Percentiles rank a stretch among this genome's conserved stretches.
Evolutionary conservation across 1,284 basidiomycete genomes (phyloP).

Genomic region (Cryptococcus jaspeensis): DNA sequence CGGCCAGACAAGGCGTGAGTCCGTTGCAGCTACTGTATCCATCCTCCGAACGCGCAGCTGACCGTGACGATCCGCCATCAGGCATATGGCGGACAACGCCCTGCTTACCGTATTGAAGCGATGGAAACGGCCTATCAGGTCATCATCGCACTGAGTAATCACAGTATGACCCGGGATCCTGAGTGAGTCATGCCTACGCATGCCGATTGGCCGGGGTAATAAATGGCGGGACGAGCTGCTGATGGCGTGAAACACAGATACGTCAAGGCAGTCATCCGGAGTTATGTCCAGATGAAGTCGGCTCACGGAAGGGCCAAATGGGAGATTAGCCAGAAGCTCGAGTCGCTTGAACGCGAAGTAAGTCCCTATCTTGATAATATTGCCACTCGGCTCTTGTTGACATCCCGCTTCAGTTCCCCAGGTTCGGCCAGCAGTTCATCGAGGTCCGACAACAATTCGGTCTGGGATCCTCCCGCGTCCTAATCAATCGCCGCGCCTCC

Average conservation of each 20-base stretch:
- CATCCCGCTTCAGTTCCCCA: constrained; percentile 15
- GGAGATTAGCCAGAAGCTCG: constrained; percentile 36
- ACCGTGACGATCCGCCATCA: not conserved
- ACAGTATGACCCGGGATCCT: constrained; percentile 10
- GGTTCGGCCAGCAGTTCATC: constrained; percentile 20
- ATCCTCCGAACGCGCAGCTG: not conserved
- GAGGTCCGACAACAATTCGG: constrained; percentile 22
- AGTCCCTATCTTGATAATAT: constrained; percentile 5
- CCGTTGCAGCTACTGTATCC: too few relatives aligned
- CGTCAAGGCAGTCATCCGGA: constrained; percentile 32
- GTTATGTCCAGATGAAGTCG: constrained; percentile 32
- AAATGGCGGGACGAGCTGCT: not conserved
- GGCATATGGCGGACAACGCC: not conserved
- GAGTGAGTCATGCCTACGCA: constrained; percentile 11
- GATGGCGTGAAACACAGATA: constrained; percentile 18
- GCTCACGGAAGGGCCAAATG: constrained; percentile 24
- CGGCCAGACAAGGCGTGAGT: too few relatives aligned
- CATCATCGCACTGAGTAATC: constrained; percentile 7
- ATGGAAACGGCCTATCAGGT: constrained; percentile 10
- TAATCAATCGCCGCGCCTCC: not conserved
- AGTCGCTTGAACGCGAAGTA: constrained; percentile 34
- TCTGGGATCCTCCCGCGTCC: constrained; percentile 21
- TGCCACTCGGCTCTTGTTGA: not conserved
- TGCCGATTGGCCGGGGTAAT: not conserved
- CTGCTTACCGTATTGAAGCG: constrained; percentile 1